phyloP scores from a whole-genome alignment of 1,284 basidiomycete species.

The Ganoderma multipileum region DNA sequence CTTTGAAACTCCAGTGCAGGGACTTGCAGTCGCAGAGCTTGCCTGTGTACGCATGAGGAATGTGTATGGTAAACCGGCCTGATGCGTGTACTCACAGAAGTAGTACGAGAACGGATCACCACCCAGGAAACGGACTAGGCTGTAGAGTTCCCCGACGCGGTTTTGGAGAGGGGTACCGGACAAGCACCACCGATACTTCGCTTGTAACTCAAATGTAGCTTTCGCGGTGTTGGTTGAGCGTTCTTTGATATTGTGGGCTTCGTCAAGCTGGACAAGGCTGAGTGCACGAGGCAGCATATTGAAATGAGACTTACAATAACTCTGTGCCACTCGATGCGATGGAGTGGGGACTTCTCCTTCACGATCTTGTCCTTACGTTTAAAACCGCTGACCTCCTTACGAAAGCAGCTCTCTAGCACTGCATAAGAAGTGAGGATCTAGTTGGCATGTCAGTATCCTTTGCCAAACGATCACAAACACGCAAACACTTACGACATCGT shows the following conservation, averaged over 20 bases:
- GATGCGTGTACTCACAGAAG: slow-evolving; percentile 73
- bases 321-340: slow-evolving; percentile 88
- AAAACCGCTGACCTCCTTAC: slow-evolving; percentile 93
- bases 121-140: slow-evolving; percentile 91
- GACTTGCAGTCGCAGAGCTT: slow-evolving; percentile 88
- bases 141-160: slow-evolving; percentile 97
- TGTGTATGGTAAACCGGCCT: not conserved
- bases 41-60: slow-evolving; percentile 49
- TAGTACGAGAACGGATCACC: slow-evolving; percentile 93
- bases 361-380: slow-evolving; percentile 86
- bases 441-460: slow-evolving; percentile 18
- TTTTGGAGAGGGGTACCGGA: slow-evolving; percentile 99
- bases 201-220: slow-evolving; percentile 89
- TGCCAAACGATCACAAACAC: not conserved
- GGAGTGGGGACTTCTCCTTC: slow-evolving; percentile 90
- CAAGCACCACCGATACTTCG: slow-evolving; percentile 92
- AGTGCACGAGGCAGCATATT: slow-evolving; percentile 6
- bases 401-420: slow-evolving; percentile 91
- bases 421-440: slow-evolving; percentile 81
- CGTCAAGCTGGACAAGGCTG: slow-evolving; percentile 74
- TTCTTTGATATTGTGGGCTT: slow-evolving; percentile 99
- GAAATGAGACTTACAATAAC: slow-evolving; percentile 56
- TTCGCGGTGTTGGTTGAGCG: slow-evolving; percentile 96
- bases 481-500: slow-evolving; percentile 78
- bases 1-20: slow-evolving; percentile 88